A percentile compares a stretch with the other conserved stretches of the same genome.
These are phyloP conservation scores for Malus hybrid DNA, from an alignment of 331 rosid species.

Conservation along the genomic window DNA sequence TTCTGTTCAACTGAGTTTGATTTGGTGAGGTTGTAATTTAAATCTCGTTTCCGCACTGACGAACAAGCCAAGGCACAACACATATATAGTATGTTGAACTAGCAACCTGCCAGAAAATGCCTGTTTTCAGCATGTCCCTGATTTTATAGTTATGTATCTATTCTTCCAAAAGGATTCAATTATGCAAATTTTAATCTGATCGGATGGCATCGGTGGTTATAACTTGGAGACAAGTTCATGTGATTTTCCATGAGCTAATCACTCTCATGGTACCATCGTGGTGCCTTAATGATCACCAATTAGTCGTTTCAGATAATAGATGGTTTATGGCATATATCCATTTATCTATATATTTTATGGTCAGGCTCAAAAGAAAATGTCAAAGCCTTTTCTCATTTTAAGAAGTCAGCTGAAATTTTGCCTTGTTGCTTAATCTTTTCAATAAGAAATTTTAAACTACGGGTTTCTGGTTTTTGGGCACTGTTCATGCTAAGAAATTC, in stretches of 20 bases:
- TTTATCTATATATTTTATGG: not conserved
- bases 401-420: not conserved
- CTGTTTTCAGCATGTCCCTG: too few species aligned
- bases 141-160: too few species aligned
- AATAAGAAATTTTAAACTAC: not conserved
- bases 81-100: too few species aligned
- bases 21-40: too few species aligned
- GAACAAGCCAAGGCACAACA: too few species aligned
- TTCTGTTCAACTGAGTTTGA: too few species aligned
- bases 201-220: too few species aligned
- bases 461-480: conserved; percentile 12
- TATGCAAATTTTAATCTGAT: too few species aligned
- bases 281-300: not conserved
- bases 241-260: not conserved
- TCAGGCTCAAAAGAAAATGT: not conserved
- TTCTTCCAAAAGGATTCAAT: too few species aligned
- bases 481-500: not conserved
- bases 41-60: too few species aligned
- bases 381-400: not conserved
- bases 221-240: not conserved
- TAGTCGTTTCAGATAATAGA: not conserved
- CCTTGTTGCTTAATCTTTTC: not conserved
- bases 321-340: not conserved
- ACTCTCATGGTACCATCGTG: not conserved
- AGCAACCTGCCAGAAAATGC: too few species aligned